Evolutionary conservation across 306 rosid species (phyloP).

Genomic region (Comarum palustre): DNA sequence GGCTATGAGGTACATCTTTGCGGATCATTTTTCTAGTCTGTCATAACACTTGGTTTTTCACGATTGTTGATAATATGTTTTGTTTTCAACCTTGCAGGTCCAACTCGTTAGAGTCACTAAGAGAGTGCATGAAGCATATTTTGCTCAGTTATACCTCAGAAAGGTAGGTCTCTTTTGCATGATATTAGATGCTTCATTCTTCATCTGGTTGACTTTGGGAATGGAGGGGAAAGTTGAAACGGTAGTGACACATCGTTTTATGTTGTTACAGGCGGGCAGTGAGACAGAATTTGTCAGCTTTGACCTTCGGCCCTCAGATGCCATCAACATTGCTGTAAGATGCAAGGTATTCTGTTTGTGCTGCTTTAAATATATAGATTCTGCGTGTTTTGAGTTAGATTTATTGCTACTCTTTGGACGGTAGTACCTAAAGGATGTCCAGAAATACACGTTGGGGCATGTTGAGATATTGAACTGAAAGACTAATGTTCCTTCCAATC

Average conservation of each 20-base stretch:
- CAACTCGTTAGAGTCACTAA: conserved; percentile 79
- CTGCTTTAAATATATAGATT: background rate
- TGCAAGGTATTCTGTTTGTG: conserved; percentile 69
- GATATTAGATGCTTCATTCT: background rate
- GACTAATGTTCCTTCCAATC: background rate
- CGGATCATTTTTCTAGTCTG: conserved; percentile 23
- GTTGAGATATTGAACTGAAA: background rate
- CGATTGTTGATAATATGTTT: conserved; percentile 21
- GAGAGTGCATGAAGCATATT: conserved; percentile 96
- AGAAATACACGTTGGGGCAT: background rate
- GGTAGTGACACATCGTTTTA: conserved; percentile 11
- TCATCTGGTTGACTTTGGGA: conserved; percentile 6
- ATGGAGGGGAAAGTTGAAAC: background rate
- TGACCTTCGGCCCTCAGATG: conserved; percentile 98
- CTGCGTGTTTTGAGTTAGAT: background rate
- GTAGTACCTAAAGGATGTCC: background rate
- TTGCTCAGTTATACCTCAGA: conserved; percentile 83
- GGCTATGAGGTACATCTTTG: conserved; percentile 73
- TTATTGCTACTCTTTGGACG: background rate
- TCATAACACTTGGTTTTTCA: background rate
- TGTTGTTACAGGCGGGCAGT: conserved; percentile 57
- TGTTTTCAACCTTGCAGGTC: conserved; percentile 53
- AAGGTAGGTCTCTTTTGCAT: conserved; percentile 46
- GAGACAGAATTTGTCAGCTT: conserved; percentile 70
- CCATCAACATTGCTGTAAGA: conserved; percentile 91